A percentile compares a stretch with the other conserved stretches of the same genome.
phyloP scores from a whole-genome alignment of 75 land plant species.

The Selaginella tamariscina region DNA sequence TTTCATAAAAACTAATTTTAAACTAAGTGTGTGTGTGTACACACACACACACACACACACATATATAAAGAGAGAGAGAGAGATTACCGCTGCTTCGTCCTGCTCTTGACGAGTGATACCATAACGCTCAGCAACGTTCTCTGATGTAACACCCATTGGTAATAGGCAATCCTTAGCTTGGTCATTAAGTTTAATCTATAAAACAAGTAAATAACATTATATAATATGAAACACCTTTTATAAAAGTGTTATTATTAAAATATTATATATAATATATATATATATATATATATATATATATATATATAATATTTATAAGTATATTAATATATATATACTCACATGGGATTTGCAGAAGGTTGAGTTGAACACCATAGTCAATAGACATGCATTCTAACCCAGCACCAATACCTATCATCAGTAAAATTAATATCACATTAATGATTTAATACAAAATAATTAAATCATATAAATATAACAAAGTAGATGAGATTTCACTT shows the following conservation, averaged over 20 bases:
- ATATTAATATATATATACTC: too few relatives aligned
- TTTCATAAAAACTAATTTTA: background rate
- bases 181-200: background rate
- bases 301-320: too few relatives aligned
- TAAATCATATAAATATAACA: background rate
- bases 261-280: too few relatives aligned
- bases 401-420: constrained; percentile 23
- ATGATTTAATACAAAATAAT: background rate
- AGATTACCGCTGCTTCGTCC: background rate
- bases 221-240: too few relatives aligned
- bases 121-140: background rate
- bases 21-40: background rate
- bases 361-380: background rate
- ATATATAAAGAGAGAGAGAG: background rate
- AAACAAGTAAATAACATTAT: too few relatives aligned
- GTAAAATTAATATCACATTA: background rate
- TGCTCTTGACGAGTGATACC: background rate
- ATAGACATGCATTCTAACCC: constrained; percentile 22
- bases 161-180: background rate
- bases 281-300: too few relatives aligned
- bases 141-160: background rate
- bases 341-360: background rate
- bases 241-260: too few relatives aligned
- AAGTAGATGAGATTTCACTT: background rate
- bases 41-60: too few relatives aligned